Evolutionary conservation across 805 yeast species (phyloP).

Genomic region (Zygosaccharomyces bisporus): DNA sequence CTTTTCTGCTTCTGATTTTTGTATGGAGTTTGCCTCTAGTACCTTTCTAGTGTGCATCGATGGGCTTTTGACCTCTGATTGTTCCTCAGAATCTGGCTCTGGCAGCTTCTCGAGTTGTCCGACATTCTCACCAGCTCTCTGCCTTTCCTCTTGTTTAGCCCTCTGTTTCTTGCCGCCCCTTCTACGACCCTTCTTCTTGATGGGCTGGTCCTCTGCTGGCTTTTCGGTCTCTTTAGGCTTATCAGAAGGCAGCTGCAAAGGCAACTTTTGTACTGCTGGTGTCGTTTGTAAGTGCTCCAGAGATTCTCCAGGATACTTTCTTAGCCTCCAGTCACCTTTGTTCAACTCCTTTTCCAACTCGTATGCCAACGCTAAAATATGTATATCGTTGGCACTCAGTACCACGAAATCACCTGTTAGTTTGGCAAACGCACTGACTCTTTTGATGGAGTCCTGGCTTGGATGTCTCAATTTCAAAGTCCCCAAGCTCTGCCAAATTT

Average conservation of each 20-base stretch:
- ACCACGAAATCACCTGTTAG: constrained; percentile 90
- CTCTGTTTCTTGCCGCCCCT: constrained; percentile 66
- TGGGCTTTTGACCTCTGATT: constrained; percentile 3
- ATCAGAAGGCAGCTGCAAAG: neutral
- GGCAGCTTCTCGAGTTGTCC: constrained; percentile 2
- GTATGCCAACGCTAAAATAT: constrained; percentile 84
- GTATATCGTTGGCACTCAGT: constrained; percentile 85
- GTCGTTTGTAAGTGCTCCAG: constrained; percentile 27
- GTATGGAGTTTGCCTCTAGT: constrained; percentile 4
- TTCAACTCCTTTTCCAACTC: constrained; percentile 75
- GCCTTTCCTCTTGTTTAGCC: constrained; percentile 47
- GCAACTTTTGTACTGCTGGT: constrained; percentile 4
- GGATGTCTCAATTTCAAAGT: constrained; percentile 74
- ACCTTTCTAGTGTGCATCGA: too few species aligned
- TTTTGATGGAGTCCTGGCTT: constrained; percentile 53
- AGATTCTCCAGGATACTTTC: constrained; percentile 68
- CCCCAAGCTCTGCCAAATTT: constrained; percentile 67
- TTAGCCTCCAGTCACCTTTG: constrained; percentile 65
- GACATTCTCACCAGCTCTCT: neutral
- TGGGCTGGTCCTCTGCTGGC: constrained; percentile 12
- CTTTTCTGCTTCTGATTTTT: constrained; percentile 2
- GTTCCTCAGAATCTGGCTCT: constrained; percentile 4
- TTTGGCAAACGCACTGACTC: constrained; percentile 71
- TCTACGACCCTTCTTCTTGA: constrained; percentile 44
- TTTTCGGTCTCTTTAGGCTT: constrained; percentile 15